These are phyloP conservation scores for Benincasa hispida DNA, from an alignment of 306 rosid genomes.

Conservation along the genomic window DNA sequence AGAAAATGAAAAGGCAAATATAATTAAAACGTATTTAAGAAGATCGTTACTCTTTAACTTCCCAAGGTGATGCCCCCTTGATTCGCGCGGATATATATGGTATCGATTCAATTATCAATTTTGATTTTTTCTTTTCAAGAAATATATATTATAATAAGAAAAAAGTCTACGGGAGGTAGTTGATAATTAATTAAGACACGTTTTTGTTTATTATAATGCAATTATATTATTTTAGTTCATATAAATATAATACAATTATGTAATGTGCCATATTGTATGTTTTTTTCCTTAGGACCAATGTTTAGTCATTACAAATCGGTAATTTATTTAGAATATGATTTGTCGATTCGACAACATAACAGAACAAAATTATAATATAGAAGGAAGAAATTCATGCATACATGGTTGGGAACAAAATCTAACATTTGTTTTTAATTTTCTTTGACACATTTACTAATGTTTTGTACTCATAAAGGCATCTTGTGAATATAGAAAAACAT, in stretches of 20 bases:
- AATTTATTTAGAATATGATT: neutral
- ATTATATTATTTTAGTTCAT: neutral
- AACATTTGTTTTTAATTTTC: neutral
- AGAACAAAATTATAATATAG: neutral
- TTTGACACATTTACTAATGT: neutral
- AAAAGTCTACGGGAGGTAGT: neutral
- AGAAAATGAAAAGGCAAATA: neutral
- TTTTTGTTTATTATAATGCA: neutral
- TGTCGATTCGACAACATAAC: neutral
- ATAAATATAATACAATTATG: neutral
- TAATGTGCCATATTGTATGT: neutral
- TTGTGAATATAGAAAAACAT: neutral
- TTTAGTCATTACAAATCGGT: neutral
- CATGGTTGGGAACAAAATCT: neutral
- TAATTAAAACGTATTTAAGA: neutral
- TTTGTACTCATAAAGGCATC: neutral
- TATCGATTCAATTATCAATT: neutral
- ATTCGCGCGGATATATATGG: slow-evolving; percentile 1
- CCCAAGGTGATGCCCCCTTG: slow-evolving; percentile 7
- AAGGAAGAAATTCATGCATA: neutral
- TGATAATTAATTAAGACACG: neutral
- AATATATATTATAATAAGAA: neutral
- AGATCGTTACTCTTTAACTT: slow-evolving; percentile 2
- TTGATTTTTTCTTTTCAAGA: neutral
- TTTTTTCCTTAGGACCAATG: neutral